phyloP scores from a whole-genome alignment of 1,284 basidiomycete species.

The Ustilago esculenta region DNA sequence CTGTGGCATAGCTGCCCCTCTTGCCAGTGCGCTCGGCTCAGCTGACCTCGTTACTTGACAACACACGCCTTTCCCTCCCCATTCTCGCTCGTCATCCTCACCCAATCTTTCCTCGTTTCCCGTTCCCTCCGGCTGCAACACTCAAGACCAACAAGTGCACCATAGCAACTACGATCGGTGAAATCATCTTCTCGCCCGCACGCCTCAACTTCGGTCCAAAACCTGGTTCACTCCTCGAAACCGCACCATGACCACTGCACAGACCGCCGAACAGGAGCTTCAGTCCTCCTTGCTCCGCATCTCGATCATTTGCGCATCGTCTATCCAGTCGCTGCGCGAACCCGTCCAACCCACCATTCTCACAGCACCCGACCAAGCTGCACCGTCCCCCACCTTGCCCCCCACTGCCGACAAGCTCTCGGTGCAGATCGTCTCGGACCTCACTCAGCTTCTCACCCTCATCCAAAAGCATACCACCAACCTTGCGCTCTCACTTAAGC shows the following conservation, averaged over 20 bases:
- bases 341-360: slow-evolving; percentile 39
- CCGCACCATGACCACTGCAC: slow-evolving; percentile 4
- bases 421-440: slow-evolving; percentile 46
- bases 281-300: slow-evolving; percentile 58
- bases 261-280: slow-evolving; percentile 39
- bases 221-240: too few species aligned
- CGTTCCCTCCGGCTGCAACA: neutral
- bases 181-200: too few species aligned
- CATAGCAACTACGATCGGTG: too few species aligned
- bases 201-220: too few species aligned
- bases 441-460: slow-evolving; percentile 39
- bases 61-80: neutral
- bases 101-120: neutral
- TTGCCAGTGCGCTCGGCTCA: slow-evolving; percentile 1
- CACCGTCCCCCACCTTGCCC: slow-evolving; percentile 9
- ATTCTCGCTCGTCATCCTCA: neutral
- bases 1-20: too few species aligned
- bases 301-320: slow-evolving; percentile 59
- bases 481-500: slow-evolving; percentile 54
- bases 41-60: too few species aligned
- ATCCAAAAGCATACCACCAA: slow-evolving; percentile 52
- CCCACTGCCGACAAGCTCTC: slow-evolving; percentile 37
- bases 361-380: slow-evolving; percentile 1
- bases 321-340: slow-evolving; percentile 52
- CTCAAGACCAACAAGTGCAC: neutral